These are phyloP conservation scores for Arachis stenosperma DNA, from an alignment of 306 rosid genomes.

Conservation along the genomic window DNA sequence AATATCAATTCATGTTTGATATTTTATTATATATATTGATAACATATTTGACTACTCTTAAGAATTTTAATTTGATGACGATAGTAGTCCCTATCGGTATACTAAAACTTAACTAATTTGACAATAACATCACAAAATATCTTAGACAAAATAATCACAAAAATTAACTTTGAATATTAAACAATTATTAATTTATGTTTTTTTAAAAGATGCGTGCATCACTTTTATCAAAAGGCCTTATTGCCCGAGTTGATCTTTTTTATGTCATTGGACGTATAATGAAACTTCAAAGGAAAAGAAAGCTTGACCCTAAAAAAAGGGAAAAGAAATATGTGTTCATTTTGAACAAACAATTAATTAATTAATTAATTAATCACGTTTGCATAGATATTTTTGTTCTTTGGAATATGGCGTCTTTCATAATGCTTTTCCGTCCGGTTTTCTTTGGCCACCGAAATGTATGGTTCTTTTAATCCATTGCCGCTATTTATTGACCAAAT, in stretches of 20 bases:
- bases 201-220: background rate
- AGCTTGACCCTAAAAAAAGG: background rate
- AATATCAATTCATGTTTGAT: too few species aligned
- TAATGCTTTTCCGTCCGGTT: background rate
- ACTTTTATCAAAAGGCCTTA: background rate
- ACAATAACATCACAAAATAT: background rate
- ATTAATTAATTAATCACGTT: background rate
- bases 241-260: background rate
- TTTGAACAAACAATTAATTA: background rate
- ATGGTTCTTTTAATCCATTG: background rate
- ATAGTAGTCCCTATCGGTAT: too few species aligned
- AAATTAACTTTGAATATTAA: background rate
- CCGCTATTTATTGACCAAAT: slow-evolving; percentile 29
- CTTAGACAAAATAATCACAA: background rate
- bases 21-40: too few species aligned
- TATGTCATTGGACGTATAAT: background rate
- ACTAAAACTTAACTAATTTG: background rate
- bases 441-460: background rate
- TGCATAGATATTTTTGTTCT: background rate
- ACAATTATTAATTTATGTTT: background rate
- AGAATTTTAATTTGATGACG: too few species aligned
- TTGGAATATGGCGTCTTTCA: background rate
- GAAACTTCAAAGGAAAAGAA: background rate
- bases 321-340: background rate
- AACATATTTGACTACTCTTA: too few species aligned